Base-by-base conservation (phyloP, 1,284 basidiomycete genomes). In the Athelia sp. region DNA sequence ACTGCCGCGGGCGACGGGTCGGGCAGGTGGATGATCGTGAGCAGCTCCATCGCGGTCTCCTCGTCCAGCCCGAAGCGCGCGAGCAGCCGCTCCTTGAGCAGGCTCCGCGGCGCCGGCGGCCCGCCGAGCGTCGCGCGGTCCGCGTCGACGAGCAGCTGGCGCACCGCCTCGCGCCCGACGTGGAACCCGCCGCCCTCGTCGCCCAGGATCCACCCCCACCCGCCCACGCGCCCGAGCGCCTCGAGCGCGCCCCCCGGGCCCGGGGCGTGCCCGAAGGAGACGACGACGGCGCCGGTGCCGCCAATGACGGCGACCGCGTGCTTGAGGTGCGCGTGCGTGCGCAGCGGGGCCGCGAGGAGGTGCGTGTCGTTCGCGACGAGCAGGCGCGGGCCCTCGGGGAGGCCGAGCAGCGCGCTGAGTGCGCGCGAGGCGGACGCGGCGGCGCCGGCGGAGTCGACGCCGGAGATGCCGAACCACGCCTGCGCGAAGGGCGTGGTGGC, bases 141-240 rank as follows among this genome's bases (percentile, higher is more conserved):
- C 24, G 76, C 70, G 48, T 79, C 76, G 14, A 68, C 59, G 44
- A 90, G 69, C 45, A 90, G 74, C 54, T 83, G 74, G 4, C 86
- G 78, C 13, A 90, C 59, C 0, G 87, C 75, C 60, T 88, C 85
- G 31, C 85, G 74, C 3, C 88, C 87, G 51, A 89, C 81, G 57
- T 84, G 77, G 58, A 78, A 90, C 6, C 87, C 87, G 21, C 86
- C 82, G 6, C 88, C 88, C 62, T 90, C 87, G 60, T 91, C 87
- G 8, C 88, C 87, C 4, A 90, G 70, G 24, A 90, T 82, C 86
- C 87, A 90, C 1, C 88, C 88, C 85, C 85, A 90, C 1, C 88
- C 88, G 2, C 88, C 88, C 29, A 79, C 74, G 15, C 88, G 75
- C 1, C 80, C 85, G 31, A 88, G 72, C 59, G 87, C 80, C 49